These are phyloP conservation scores for Diaporthe ilicicola DNA, from an alignment of 2,329 filamentous ascomycete genomes.

Conservation along the genomic window DNA sequence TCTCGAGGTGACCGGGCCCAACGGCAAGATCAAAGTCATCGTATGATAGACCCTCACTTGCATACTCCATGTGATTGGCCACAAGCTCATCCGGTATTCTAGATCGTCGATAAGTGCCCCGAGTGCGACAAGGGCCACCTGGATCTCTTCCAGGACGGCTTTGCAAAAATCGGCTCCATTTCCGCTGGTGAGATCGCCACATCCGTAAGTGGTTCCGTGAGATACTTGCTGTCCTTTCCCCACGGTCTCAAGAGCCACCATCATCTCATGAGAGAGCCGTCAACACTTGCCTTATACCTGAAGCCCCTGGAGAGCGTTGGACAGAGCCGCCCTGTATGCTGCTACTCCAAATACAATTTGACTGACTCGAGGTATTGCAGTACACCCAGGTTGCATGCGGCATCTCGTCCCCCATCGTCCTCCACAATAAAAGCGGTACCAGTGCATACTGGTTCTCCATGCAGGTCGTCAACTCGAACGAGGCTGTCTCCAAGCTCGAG, in stretches of 20 bases:
- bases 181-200: conserved; percentile 47
- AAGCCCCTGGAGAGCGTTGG: neutral
- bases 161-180: conserved; percentile 46
- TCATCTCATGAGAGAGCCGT: neutral
- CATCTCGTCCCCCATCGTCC: conserved; percentile 50
- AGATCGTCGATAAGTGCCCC: conserved; percentile 57
- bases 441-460: conserved; percentile 58
- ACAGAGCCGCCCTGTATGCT: too few species aligned
- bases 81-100: neutral
- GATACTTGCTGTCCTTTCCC: neutral
- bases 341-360: neutral
- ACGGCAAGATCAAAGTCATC: conserved; percentile 69
- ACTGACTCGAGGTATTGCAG: neutral
- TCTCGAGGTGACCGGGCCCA: conserved; percentile 65
- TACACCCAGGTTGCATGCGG: conserved; percentile 51
- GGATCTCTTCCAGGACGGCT: conserved; percentile 55
- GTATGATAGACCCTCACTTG: conserved; percentile 57
- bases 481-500: conserved; percentile 63
- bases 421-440: conserved; percentile 55
- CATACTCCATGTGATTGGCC: neutral
- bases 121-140: conserved; percentile 52
- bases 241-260: neutral
- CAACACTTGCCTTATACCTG: neutral
- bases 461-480: conserved; percentile 71
- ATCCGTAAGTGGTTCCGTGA: conserved; percentile 27